A percentile compares a stretch with the other conserved stretches of the same genome.
Evolutionary conservation across 169 alveolate species (phyloP).

Genomic region (Cyclospora cayetanensis): DNA sequence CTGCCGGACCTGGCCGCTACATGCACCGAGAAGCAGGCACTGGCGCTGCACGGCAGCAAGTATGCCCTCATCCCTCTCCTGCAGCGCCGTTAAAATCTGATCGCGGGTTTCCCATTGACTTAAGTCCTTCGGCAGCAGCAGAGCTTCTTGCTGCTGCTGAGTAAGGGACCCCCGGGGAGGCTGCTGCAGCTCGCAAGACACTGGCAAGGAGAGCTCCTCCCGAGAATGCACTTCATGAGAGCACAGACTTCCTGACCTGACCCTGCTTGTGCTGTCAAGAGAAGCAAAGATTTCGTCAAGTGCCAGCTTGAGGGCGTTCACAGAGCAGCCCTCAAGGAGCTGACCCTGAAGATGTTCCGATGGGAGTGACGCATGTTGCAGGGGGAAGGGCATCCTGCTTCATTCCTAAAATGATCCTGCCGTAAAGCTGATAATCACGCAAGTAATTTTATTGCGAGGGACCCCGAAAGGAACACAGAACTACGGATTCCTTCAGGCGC

Average conservation of each 20-base stretch:
- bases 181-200: neutral
- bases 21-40: neutral
- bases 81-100: neutral
- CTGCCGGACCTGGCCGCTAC: neutral
- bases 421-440: too few relatives aligned
- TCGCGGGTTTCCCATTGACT: neutral
- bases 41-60: neutral
- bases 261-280: neutral
- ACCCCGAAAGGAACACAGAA: neutral
- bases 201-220: neutral
- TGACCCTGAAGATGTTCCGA: constrained; percentile 17
- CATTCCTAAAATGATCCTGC: neutral
- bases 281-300: constrained; percentile 55
- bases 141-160: neutral
- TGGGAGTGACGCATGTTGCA: neutral
- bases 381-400: neutral
- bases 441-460: neutral
- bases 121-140: neutral
- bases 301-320: constrained; percentile 2
- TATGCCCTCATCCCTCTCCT: neutral
- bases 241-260: neutral
- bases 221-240: neutral
- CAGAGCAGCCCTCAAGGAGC: constrained; percentile 46
- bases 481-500: too few relatives aligned
- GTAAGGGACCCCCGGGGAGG: neutral